Evolutionary conservation across 2,329 filamentous ascomycete genomes (phyloP).

Genomic region (Trichophyton verrucosum): DNA sequence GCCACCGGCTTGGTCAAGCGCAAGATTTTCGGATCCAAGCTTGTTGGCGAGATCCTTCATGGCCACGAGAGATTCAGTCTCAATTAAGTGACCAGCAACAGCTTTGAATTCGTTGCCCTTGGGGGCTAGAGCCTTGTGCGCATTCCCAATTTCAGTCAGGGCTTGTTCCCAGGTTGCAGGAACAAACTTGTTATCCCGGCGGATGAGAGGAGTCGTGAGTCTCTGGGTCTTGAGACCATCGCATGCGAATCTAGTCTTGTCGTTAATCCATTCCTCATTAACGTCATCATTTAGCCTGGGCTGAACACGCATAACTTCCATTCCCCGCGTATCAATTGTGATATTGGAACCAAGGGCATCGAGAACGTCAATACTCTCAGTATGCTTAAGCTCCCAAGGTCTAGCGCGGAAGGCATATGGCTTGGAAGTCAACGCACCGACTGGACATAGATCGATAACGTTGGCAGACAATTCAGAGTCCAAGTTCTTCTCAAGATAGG

Average conservation of each 20-base stretch:
- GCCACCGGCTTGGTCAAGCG: constrained; percentile 78
- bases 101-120: constrained; percentile 93
- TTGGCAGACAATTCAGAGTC: constrained; percentile 94
- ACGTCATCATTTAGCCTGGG: constrained; percentile 93
- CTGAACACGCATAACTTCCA: constrained; percentile 91
- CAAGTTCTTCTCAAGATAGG: constrained; percentile 87
- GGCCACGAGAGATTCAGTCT: constrained; percentile 86
- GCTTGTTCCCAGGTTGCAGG: constrained; percentile 94
- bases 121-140: constrained; percentile 65
- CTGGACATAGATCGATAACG: constrained; percentile 94
- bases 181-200: constrained; percentile 79
- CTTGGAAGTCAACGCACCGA: constrained; percentile 91
- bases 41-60: constrained; percentile 97
- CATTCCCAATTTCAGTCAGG: constrained; percentile 70
- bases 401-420: constrained; percentile 94
- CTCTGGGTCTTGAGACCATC: constrained; percentile 94
- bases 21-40: constrained; percentile 90
- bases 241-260: constrained; percentile 93
- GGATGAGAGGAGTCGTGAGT: constrained; percentile 81
- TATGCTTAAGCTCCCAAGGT: constrained; percentile 94
- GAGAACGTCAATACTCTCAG: constrained; percentile 88
- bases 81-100: constrained; percentile 78
- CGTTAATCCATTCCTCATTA: constrained; percentile 99
- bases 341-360: constrained; percentile 92
- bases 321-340: constrained; percentile 77